Conservation (phyloP, 2,329 filamentous ascomycete species). For the Penicillium sp. region DNA sequence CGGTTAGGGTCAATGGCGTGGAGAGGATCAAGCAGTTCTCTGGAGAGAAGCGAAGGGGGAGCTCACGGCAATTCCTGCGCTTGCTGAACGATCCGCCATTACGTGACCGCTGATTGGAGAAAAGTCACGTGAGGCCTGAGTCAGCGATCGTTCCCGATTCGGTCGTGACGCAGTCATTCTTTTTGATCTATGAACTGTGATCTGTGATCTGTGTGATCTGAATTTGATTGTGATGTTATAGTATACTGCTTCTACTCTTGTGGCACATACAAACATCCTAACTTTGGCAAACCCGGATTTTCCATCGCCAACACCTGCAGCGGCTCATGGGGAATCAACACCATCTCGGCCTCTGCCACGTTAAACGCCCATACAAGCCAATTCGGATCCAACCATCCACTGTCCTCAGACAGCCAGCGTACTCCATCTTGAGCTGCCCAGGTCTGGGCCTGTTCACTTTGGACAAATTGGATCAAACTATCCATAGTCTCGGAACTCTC, state of each 20-base stretch:
- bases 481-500: conserved; percentile 31
- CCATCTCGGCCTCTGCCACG: conserved; percentile 43
- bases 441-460: conserved; percentile 17
- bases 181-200: background rate
- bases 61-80: conserved; percentile 41
- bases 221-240: background rate
- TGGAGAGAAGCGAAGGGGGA: conserved; percentile 29
- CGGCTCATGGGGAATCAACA: conserved; percentile 40
- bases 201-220: no score
- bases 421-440: conserved; percentile 17
- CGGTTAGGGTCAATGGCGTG: conserved; percentile 38
- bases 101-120: conserved; percentile 39
- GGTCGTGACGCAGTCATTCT: conserved; percentile 13
- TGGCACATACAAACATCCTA: conserved; percentile 42
- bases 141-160: conserved; percentile 16
- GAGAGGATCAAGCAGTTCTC: conserved; percentile 27
- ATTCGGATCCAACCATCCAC: conserved; percentile 41
- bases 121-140: conserved; percentile 34
- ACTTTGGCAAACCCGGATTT: conserved; percentile 32
- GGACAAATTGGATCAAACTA: conserved; percentile 21
- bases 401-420: conserved; percentile 23
- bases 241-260: conserved; percentile 17
- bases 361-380: conserved; percentile 49
- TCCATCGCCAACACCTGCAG: conserved; percentile 31
- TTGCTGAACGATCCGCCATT: conserved; percentile 46